Percentiles rank a stretch among this genome's conserved stretches.
These are phyloP conservation scores for Pyricularia sp. DNA, from an alignment of 2,329 filamentous ascomycete species.

Conservation along the genomic window DNA sequence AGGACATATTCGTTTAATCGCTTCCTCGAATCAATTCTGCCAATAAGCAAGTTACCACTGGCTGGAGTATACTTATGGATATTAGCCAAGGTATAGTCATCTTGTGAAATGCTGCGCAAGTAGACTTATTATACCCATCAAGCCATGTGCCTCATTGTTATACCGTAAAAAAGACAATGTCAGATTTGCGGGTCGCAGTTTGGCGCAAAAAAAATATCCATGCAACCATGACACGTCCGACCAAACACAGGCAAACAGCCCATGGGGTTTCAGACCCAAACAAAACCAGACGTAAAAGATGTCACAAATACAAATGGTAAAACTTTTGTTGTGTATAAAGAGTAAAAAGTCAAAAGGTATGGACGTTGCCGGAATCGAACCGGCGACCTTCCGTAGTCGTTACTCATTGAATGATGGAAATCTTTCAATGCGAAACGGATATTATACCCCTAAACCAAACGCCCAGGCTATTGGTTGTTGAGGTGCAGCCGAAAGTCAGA, in stretches of 20 bases:
- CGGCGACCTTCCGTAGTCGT: neutral
- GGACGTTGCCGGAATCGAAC: conserved; percentile 1
- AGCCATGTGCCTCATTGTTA: neutral
- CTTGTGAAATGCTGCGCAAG: too few species aligned
- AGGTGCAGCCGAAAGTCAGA: neutral
- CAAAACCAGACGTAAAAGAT: neutral
- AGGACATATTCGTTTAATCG: neutral
- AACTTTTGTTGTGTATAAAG: neutral
- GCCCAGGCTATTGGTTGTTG: neutral
- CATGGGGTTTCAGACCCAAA: neutral
- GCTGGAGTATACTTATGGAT: too few species aligned
- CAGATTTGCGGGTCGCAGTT: neutral
- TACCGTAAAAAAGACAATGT: neutral
- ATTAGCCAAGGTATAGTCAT: too few species aligned
- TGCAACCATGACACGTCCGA: too few species aligned
- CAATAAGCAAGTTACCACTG: neutral
- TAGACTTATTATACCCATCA: too few species aligned
- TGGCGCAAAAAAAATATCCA: too few species aligned
- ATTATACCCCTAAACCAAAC: neutral
- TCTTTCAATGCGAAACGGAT: neutral
- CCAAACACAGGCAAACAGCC: too few species aligned
- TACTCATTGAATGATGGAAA: neutral
- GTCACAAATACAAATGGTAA: neutral
- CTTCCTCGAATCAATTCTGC: neutral
- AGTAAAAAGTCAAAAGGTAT: neutral